Evolutionary conservation across 2,329 filamentous ascomycete species (phyloP), one percentile per base, ranked within the genome.

Genomic region (Trichoderma atrobrunneum): DNA sequence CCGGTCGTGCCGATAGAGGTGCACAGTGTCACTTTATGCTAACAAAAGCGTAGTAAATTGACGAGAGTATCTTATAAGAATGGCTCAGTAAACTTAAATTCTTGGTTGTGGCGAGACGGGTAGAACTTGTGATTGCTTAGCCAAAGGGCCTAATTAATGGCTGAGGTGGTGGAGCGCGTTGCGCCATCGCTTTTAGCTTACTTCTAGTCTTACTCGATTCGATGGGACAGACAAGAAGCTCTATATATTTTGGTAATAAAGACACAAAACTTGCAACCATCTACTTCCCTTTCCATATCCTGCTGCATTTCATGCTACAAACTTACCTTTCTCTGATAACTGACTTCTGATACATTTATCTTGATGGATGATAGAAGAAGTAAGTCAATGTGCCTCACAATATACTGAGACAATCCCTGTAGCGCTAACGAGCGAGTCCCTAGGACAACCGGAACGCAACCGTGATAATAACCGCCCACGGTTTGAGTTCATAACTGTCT

Each of bases 401-500:
- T 5, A 6, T 11, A 7, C 7, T 36, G 4, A 34, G 14, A 18
- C 56, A 21, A 26, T 12, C n/a, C 48, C 24, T 54, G 21, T n/a
- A 28, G 21, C 14, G 21, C 57, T 61, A 34, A 69, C 16, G n/a
- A 48, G 24, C n/a, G 16, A 24, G 11, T 30, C 26, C 28, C 6
- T 7, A 34, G 43, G 66, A 7, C n/a, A 21, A 57, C 26, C 24
- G 56, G 56, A 61, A 18, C n/a, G 26, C 21, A 39, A 12, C 24
- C 7, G 24, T 36, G 16, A 11, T 48, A 5, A 4, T 7, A 5
- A 26, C 21, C 66, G n/a, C 18, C 66, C 28, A 43, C 66, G 34
- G 8, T 69, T 69, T 24, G 66, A 69, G 36, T 69, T 69, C 39
- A 69, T 69, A 48, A 61, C 56, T 21, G 66, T 69, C 10, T 69